Percentiles rank a stretch among this genome's conserved stretches.
Evolutionary conservation across 2,329 filamentous ascomycete genomes (phyloP).

Genomic region (Sporothrix phasma): DNA sequence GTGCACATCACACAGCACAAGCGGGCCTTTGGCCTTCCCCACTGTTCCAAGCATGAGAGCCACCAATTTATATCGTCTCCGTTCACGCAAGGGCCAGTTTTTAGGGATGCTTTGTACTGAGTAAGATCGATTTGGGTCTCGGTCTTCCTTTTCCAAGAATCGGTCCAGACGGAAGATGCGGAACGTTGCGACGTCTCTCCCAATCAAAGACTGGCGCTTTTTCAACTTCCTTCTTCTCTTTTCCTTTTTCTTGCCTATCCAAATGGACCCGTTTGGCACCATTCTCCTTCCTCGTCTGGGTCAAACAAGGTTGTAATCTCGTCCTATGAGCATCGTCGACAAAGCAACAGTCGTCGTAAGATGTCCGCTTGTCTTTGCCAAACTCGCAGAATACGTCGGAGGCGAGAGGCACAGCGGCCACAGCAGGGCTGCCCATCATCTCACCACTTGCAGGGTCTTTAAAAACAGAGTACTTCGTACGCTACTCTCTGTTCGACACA

Average conservation of each 20-base stretch:
- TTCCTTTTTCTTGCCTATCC: background rate
- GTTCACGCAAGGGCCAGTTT: background rate
- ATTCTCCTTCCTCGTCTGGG: background rate
- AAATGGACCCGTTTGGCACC: background rate
- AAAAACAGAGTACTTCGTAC: background rate
- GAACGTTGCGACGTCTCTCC: background rate
- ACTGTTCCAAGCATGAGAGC: conserved; percentile 1
- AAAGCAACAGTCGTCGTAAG: background rate
- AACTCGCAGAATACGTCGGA: too few species aligned
- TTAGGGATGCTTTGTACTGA: too few species aligned
- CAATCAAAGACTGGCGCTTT: background rate
- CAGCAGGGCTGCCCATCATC: background rate
- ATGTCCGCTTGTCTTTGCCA: background rate
- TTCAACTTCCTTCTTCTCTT: background rate
- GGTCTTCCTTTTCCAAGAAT: background rate
- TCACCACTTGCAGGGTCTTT: background rate
- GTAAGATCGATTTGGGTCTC: background rate
- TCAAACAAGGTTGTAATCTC: background rate
- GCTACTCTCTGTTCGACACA: background rate
- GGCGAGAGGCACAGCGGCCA: background rate
- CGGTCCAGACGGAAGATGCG: background rate
- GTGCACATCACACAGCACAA: background rate
- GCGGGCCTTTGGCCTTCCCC: background rate
- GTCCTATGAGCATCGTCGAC: background rate
- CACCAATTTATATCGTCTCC: background rate